Evolutionary conservation across 2,329 filamentous ascomycete genomes (phyloP).

Genomic region (Dothideomycetes sp.): DNA sequence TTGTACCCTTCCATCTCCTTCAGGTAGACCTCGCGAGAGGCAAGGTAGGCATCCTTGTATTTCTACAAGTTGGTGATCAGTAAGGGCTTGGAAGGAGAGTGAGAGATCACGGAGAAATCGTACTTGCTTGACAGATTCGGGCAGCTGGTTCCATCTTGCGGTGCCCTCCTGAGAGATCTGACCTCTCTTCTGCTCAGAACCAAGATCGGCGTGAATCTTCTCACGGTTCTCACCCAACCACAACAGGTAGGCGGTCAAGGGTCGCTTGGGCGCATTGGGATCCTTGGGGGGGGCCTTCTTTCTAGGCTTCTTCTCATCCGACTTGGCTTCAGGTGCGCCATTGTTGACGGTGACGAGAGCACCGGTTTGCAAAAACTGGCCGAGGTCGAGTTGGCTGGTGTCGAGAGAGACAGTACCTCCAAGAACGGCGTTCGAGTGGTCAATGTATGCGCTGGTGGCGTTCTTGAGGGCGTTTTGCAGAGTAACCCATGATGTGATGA

Average conservation of each 20-base stretch:
- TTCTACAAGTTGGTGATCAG: constrained; percentile 31
- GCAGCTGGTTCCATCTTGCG: constrained; percentile 74
- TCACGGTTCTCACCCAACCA: constrained; percentile 83
- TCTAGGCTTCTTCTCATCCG: constrained; percentile 24
- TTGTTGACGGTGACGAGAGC: constrained; percentile 8
- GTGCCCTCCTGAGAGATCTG: constrained; percentile 83
- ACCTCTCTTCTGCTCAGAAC: constrained; percentile 55
- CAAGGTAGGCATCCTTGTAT: constrained; percentile 50
- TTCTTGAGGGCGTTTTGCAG: constrained; percentile 72
- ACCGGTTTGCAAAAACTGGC: constrained; percentile 8
- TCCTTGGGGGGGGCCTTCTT: constrained; percentile 49
- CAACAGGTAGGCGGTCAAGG: constrained; percentile 88
- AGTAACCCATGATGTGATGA: constrained; percentile 66
- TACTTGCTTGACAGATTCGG: constrained; percentile 61
- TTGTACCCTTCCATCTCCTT: constrained; percentile 49
- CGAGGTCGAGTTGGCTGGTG: constrained; percentile 13
- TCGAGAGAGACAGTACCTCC: constrained; percentile 35
- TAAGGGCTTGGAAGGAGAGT: background rate
- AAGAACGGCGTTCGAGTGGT: constrained; percentile 77
- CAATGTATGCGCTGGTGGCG: constrained; percentile 74
- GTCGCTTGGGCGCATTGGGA: constrained; percentile 89
- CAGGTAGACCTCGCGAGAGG: constrained; percentile 49
- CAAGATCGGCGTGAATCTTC: constrained; percentile 59
- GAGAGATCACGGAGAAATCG: constrained; percentile 20
- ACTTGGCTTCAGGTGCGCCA: constrained; percentile 16